Evolutionary conservation across 1,284 basidiomycete genomes (phyloP).

Genomic region (Fomitiporia mediterranea): DNA sequence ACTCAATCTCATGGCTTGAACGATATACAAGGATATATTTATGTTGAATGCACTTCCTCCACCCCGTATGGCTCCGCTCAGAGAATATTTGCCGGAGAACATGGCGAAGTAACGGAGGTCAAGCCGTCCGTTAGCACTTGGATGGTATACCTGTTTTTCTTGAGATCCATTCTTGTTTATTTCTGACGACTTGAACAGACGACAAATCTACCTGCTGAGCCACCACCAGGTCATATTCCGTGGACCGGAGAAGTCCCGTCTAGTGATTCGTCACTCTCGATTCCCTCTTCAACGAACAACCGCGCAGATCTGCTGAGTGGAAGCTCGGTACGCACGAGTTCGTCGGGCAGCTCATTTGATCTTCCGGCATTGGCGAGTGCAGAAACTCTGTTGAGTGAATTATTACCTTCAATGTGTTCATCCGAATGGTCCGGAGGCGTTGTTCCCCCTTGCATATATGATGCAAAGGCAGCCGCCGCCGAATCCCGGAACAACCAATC

Average conservation of each 20-base stretch:
- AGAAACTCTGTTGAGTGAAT: slow-evolving; percentile 9
- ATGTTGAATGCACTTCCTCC: slow-evolving; percentile 9
- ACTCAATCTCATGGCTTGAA: slow-evolving; percentile 1
- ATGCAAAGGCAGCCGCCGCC: not conserved
- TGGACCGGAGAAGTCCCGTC: slow-evolving; percentile 12
- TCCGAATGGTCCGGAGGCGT: slow-evolving; percentile 15
- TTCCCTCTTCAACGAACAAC: not conserved
- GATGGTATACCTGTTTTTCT: slow-evolving; percentile 10
- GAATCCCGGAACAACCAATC: not conserved
- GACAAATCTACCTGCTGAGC: not conserved
- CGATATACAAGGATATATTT: slow-evolving; percentile 8
- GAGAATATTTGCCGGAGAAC: not conserved
- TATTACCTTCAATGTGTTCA: slow-evolving; percentile 15
- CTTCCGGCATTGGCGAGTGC: slow-evolving; percentile 5
- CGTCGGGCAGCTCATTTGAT: slow-evolving; percentile 3
- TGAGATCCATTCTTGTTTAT: too few species aligned
- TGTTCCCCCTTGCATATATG: not conserved
- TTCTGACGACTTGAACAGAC: too few species aligned
- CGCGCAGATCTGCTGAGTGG: not conserved
- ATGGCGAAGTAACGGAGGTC: not conserved
- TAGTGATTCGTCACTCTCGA: not conserved
- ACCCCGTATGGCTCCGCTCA: not conserved
- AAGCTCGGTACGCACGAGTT: not conserved
- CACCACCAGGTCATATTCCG: slow-evolving; percentile 19
- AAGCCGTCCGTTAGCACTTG: slow-evolving; percentile 10